phyloP scores from a whole-genome alignment of 2,329 filamentous ascomycete genomes.

The Plenodomus biglobosus region DNA sequence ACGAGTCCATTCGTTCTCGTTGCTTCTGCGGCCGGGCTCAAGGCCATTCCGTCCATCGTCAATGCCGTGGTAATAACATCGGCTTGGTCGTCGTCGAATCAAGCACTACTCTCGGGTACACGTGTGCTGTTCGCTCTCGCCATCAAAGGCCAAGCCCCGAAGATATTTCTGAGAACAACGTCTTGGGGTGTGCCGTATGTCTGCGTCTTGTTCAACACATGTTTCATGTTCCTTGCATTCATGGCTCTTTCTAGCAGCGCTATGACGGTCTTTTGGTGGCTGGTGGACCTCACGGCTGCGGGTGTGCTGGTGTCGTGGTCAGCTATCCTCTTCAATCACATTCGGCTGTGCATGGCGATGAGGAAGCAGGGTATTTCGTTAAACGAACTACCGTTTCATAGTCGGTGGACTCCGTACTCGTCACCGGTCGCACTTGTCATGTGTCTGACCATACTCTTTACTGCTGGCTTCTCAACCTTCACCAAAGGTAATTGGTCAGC shows the following conservation, averaged over 20 bases:
- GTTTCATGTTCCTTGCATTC: constrained; percentile 51
- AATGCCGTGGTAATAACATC: constrained; percentile 75
- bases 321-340: constrained; percentile 56
- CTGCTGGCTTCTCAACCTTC: constrained; percentile 60
- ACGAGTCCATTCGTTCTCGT: constrained; percentile 59
- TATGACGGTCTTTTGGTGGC: constrained; percentile 62
- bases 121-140: constrained; percentile 52
- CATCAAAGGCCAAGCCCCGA: constrained; percentile 54
- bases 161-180: constrained; percentile 50
- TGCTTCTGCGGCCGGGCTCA: constrained; percentile 65
- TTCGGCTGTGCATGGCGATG: constrained; percentile 54
- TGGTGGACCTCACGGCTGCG: constrained; percentile 66
- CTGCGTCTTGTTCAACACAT: constrained; percentile 36
- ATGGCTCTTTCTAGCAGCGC: constrained; percentile 50
- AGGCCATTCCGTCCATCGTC: constrained; percentile 67
- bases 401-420: constrained; percentile 40
- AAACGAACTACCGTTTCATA: constrained; percentile 31
- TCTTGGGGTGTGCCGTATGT: constrained; percentile 46
- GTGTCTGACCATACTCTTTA: constrained; percentile 67
- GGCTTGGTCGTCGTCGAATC: constrained; percentile 68
- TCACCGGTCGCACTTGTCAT: constrained; percentile 35
- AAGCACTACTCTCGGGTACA: constrained; percentile 58
- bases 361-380: constrained; percentile 58
- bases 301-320: constrained; percentile 57
- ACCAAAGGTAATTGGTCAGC: constrained; percentile 44